Percentiles rank a stretch among this genome's conserved stretches.
These are phyloP conservation scores for Globisporangium mamillatum DNA, from an alignment of 352 stramenopile genomes.

Conservation along the genomic window DNA sequence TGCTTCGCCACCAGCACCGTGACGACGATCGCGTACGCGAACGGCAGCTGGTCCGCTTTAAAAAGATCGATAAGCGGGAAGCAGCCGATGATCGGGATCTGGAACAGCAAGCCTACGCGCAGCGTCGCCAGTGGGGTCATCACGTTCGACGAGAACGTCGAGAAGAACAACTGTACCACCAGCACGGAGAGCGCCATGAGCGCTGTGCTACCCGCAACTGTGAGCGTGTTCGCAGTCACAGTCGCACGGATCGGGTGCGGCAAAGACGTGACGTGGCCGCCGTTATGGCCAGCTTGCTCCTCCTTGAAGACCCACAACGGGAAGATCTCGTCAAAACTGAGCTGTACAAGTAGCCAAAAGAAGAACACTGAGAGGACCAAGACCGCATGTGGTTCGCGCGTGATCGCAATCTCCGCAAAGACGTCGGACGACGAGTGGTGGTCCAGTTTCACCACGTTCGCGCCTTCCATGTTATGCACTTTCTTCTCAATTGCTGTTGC, in stretches of 20 bases:
- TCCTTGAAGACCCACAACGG: constrained; percentile 81
- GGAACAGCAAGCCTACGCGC: constrained; percentile 72
- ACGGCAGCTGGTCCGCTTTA: constrained; percentile 58
- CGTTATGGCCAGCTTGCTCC: constrained; percentile 16
- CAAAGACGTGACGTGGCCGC: constrained; percentile 10
- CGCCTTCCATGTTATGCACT: constrained; percentile 26
- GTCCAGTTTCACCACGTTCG: constrained; percentile 17
- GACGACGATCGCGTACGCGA: constrained; percentile 60
- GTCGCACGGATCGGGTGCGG: constrained; percentile 32
- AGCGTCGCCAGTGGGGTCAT: constrained; percentile 78
- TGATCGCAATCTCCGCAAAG: constrained; percentile 57
- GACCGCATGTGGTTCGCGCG: constrained; percentile 58
- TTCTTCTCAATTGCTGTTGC: constrained; percentile 21
- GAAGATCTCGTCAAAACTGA: constrained; percentile 79
- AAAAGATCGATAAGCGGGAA: constrained; percentile 77
- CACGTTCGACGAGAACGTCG: constrained; percentile 52
- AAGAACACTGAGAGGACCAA: constrained; percentile 69
- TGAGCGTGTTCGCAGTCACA: constrained; percentile 61
- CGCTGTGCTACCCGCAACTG: constrained; percentile 44
- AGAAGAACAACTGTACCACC: constrained; percentile 46
- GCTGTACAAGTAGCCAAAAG: constrained; percentile 66
- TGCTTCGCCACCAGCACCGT: constrained; percentile 64
- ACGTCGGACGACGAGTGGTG: constrained; percentile 11
- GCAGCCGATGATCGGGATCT: constrained; percentile 62
- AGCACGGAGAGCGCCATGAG: constrained; percentile 55